Percentiles rank a stretch among this genome's conserved stretches.
Conservation (phyloP, 2,329 filamentous ascomycete species). For the Neonectria punicea region DNA sequence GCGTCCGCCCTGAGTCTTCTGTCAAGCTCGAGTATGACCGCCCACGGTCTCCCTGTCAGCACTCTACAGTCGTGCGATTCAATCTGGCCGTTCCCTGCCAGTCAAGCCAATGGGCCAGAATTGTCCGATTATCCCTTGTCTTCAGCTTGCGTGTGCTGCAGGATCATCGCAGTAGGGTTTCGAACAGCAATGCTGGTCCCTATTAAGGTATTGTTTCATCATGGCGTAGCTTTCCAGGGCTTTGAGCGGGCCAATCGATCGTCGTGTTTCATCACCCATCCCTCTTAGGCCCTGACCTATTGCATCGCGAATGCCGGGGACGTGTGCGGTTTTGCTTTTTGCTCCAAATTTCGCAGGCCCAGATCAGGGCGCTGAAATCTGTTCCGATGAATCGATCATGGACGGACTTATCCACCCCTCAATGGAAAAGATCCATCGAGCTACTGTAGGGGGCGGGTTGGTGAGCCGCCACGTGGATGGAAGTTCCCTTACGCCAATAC, state of each 20-base stretch:
- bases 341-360: constrained; percentile 30
- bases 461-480: constrained; percentile 39
- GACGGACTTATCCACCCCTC: constrained; percentile 27
- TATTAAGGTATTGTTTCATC: constrained; percentile 36
- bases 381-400: constrained; percentile 18
- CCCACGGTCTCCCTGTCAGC: constrained; percentile 23
- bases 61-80: constrained; percentile 8
- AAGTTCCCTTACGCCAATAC: neutral
- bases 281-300: constrained; percentile 21
- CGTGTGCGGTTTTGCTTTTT: constrained; percentile 36
- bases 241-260: constrained; percentile 36
- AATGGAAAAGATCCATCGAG: constrained; percentile 30
- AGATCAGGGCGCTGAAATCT: constrained; percentile 16
- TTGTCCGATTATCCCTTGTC: constrained; percentile 7
- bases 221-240: constrained; percentile 34
- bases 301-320: constrained; percentile 12
- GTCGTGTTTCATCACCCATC: constrained; percentile 36
- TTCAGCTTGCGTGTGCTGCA: constrained; percentile 1
- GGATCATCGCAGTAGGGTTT: constrained; percentile 7
- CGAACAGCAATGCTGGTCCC: constrained; percentile 30
- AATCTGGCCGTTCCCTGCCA: constrained; percentile 1
- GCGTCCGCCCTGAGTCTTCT: constrained; percentile 25
- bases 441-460: constrained; percentile 24
- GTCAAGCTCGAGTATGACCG: constrained; percentile 26
- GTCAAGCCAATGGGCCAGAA: constrained; percentile 8